Conservation (phyloP, 108 stramenopile genomes). For the Schizochytrium sp. region DNA sequence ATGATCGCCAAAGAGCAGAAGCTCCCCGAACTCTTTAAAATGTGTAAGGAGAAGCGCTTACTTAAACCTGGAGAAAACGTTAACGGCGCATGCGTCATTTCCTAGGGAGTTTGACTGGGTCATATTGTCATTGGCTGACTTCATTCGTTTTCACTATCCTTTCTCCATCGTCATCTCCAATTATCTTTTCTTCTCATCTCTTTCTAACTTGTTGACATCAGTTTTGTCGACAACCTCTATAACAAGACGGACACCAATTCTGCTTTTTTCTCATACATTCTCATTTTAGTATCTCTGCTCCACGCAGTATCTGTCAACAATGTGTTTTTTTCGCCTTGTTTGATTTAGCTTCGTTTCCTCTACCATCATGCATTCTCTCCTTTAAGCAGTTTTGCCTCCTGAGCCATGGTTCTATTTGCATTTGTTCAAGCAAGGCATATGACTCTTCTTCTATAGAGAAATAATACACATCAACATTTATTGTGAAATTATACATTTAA, state of each 20-base stretch:
- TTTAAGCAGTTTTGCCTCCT: no score
- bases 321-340: no score
- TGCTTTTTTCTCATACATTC: neutral
- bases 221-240: no score
- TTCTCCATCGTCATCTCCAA: neutral
- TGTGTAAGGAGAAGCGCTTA: constrained; percentile 67
- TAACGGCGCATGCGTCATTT: constrained; percentile 64
- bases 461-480: constrained; percentile 8
- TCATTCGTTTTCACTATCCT: no score
- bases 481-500: neutral
- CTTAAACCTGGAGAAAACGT: constrained; percentile 64
- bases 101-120: constrained; percentile 22
- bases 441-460: neutral
- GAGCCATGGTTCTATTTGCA: neutral
- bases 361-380: no score
- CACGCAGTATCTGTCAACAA: no score
- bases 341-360: no score
- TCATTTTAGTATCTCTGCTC: neutral
- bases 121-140: neutral
- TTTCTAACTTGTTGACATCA: neutral
- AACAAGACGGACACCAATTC: neutral
- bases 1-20: constrained; percentile 65
- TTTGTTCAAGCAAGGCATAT: neutral
- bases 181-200: neutral
- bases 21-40: constrained; percentile 64